Conservation (phyloP, 2,329 filamentous ascomycete species). For the Fusarium compactum region DNA sequence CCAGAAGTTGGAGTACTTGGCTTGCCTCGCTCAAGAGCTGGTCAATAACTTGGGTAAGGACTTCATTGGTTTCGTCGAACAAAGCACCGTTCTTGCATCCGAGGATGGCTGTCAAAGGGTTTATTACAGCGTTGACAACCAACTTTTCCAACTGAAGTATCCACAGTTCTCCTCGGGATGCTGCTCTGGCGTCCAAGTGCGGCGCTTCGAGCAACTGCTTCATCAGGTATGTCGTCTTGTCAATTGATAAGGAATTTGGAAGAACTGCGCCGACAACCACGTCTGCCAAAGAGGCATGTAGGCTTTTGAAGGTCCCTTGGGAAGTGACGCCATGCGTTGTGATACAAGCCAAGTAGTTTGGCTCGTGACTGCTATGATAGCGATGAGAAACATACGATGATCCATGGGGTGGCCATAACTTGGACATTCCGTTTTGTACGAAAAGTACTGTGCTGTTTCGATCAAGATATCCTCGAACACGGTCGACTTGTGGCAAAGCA, state of each 20-base stretch:
- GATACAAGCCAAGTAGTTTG: conserved; percentile 79
- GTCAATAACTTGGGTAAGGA: conserved; percentile 71
- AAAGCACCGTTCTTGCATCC: conserved; percentile 83
- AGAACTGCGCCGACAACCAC: conserved; percentile 62
- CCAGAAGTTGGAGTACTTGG: conserved; percentile 75
- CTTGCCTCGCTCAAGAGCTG: conserved; percentile 80
- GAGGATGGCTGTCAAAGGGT: conserved; percentile 85
- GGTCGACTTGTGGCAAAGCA: conserved; percentile 71
- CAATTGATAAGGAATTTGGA: conserved; percentile 36
- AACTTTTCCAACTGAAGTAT: conserved; percentile 86
- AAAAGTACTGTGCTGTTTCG: conserved; percentile 80
- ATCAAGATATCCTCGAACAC: conserved; percentile 72
- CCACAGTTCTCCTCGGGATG: conserved; percentile 61
- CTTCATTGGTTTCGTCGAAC: conserved; percentile 66
- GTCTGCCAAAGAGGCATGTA: conserved; percentile 64
- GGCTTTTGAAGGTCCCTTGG: conserved; percentile 62
- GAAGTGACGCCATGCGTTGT: conserved; percentile 69
- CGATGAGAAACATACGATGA: conserved; percentile 57
- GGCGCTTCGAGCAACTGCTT: conserved; percentile 58
- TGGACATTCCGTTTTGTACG: conserved; percentile 89
- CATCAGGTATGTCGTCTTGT: conserved; percentile 54
- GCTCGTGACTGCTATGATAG: conserved; percentile 57
- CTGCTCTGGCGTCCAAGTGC: conserved; percentile 56
- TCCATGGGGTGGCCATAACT: conserved; percentile 67
- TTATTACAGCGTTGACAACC: conserved; percentile 82